Conservation (phyloP, 441 rosid species). For the Euphorbia schlechtendalii region DNA sequence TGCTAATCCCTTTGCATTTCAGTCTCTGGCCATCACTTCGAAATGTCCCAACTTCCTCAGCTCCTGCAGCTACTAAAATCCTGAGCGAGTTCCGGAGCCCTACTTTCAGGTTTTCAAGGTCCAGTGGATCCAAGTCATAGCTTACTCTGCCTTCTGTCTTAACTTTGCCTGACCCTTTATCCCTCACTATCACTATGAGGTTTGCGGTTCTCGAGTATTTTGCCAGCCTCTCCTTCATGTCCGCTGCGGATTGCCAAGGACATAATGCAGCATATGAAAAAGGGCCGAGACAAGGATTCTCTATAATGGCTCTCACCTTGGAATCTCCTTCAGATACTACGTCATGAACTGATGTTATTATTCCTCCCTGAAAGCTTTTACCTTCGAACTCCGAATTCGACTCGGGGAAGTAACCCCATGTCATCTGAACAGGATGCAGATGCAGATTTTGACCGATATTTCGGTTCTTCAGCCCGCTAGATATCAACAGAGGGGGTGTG, state of each 20-base stretch:
- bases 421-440: conserved; percentile 72
- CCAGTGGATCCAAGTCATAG: conserved; percentile 34
- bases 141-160: conserved; percentile 49
- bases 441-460: conserved; percentile 73
- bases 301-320: conserved; percentile 53
- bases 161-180: conserved; percentile 57
- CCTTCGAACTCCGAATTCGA: conserved; percentile 47
- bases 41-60: conserved; percentile 83
- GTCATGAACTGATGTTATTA: conserved; percentile 68
- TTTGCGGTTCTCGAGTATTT: conserved; percentile 73
- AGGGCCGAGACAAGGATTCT: conserved; percentile 74
- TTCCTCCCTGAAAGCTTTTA: conserved; percentile 67
- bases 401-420: conserved; percentile 91
- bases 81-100: conserved; percentile 62
- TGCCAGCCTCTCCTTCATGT: conserved; percentile 50
- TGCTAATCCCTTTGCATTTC: conserved; percentile 45
- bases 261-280: conserved; percentile 31
- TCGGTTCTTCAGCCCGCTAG: conserved; percentile 66
- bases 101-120: conserved; percentile 46
- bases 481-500: conserved; percentile 75
- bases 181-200: conserved; percentile 49
- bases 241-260: conserved; percentile 81
- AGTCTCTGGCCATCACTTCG: conserved; percentile 78
- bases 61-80: conserved; percentile 85
- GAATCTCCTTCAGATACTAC: conserved; percentile 34